Base-by-base conservation (phyloP, 139 green algal genomes). In the Edaphochlamys debaryana region DNA sequence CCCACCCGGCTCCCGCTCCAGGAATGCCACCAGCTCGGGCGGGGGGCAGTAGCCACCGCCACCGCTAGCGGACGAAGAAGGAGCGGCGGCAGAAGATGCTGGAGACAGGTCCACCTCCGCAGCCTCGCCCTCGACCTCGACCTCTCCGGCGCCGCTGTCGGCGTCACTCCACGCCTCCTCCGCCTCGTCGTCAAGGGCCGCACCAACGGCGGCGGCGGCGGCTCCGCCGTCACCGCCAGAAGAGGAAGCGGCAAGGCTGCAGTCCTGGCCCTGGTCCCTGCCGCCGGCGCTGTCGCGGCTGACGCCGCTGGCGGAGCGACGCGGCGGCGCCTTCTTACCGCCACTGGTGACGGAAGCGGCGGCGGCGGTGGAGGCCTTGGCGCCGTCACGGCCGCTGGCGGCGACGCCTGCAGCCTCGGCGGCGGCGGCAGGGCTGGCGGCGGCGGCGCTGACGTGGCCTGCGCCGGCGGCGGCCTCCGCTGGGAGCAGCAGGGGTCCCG, bases 401-500 rank as follows among this genome's bases (percentile, higher is more conserved):
- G n/a, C n/a, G n/a, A n/a, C n/a, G n/a, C n/a, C n/a, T n/a, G n/a
- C n/a, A n/a, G n/a, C n/a, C n/a, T n/a, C n/a, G n/a, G n/a, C n/a
- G n/a, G n/a, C n/a, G n/a, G n/a, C n/a, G n/a, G n/a, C n/a, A n/a
- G n/a, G n/a, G n/a, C n/a, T n/a, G n/a, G n/a, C n/a, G n/a, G n/a
- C n/a, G n/a, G n/a, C n/a, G n/a, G n/a, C 3, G 70, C 32, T 36
- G 32, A 20, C 25, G 34, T 4, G 0, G 48, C 20, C 34, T 0
- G 58, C 58, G 11, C 58, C 58, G 3, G 27, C 29, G 7, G 22
- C 67, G 9, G n/a, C 4, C 32, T 66, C 32, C 13, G 37, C 63
- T 5, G 48, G 52, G 23, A 87, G 66, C 63, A 87, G 64, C 72
- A 87, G 72, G 15, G 82, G 82, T n/a, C 82, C 82, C 4, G 82